phyloP scores from a whole-genome alignment of 1,284 basidiomycete genomes.

The Moesziomyces sp. region DNA sequence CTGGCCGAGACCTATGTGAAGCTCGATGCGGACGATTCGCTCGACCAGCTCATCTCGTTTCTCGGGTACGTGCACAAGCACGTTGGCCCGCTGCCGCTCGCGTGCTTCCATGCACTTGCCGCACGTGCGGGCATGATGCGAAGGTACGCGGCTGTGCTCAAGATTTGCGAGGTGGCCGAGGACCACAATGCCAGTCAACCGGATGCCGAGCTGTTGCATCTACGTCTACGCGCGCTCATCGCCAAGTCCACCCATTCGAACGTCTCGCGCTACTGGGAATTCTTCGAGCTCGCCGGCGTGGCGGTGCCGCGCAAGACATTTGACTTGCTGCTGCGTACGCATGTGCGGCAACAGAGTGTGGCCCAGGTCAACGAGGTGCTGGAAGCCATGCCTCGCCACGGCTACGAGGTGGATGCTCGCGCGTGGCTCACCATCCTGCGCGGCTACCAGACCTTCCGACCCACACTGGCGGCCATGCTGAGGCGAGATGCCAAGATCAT shows the following conservation, averaged over 20 bases:
- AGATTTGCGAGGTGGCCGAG: constrained; percentile 23
- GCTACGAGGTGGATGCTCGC: constrained; percentile 26
- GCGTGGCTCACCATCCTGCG: constrained; percentile 46
- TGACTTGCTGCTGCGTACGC: constrained; percentile 36
- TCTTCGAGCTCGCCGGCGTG: constrained; percentile 2
- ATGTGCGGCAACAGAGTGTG: constrained; percentile 28
- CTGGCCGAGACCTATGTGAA: constrained; percentile 35
- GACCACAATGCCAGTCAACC: constrained; percentile 19
- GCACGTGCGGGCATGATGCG: constrained; percentile 17
- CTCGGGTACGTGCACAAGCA: constrained; percentile 16
- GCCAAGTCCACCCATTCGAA: constrained; percentile 13
- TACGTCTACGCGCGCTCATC: constrained; percentile 29
- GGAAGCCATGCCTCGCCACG: constrained; percentile 29
- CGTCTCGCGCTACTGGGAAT: constrained; percentile 21
- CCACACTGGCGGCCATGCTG: constrained; percentile 26
- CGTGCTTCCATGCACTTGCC: constrained; percentile 32
- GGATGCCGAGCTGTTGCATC: constrained; percentile 42
- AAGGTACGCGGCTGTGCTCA: constrained; percentile 28
- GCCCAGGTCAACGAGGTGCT: constrained; percentile 40
- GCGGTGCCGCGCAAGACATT: constrained; percentile 40
- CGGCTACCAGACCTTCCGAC: constrained; percentile 32
- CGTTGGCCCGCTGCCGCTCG: constrained; percentile 25
- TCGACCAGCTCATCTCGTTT: constrained; percentile 31
- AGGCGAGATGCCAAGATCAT: constrained; percentile 24
- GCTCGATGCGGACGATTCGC: constrained; percentile 25